phyloP scores from a whole-genome alignment of 495 filamentous ascomycete genomes.

The Lasiosphaeris hirsuta region DNA sequence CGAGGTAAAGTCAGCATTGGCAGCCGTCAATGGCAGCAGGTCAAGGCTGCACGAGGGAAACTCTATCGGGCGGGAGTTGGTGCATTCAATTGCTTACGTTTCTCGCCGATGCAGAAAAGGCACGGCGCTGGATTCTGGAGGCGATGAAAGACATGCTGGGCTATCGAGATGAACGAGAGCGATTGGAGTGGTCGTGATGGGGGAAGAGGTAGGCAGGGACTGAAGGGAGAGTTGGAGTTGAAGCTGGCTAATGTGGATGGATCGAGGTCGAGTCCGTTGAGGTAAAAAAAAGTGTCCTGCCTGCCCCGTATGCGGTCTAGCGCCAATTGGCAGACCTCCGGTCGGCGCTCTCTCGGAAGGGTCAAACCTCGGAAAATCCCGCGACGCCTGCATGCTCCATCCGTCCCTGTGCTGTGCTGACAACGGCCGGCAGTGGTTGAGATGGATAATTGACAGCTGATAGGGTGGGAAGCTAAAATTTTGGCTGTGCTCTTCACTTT shows the following conservation, averaged over 20 bases:
- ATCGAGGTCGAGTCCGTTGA: constrained; percentile 8
- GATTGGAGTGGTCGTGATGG: constrained; percentile 13
- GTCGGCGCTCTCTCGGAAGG: constrained; percentile 19
- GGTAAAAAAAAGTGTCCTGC: constrained; percentile 25
- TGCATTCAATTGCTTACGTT: constrained; percentile 58
- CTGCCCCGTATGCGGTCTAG: constrained; percentile 17
- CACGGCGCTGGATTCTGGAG: constrained; percentile 76
- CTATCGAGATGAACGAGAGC: constrained; percentile 3
- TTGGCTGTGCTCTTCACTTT: too few species aligned
- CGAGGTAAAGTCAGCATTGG: constrained; percentile 28
- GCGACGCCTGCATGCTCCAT: not conserved
- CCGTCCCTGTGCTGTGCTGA: too few species aligned
- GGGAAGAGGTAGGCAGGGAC: not conserved
- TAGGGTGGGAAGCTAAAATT: too few species aligned
- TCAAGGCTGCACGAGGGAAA: constrained; percentile 5
- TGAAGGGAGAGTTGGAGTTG: not conserved
- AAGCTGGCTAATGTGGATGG: constrained; percentile 3
- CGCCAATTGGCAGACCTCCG: constrained; percentile 1
- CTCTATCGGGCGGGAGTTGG: constrained; percentile 15
- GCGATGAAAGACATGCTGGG: constrained; percentile 70
- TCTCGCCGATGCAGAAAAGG: constrained; percentile 89
- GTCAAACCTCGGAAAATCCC: constrained; percentile 30
- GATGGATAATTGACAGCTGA: too few species aligned
- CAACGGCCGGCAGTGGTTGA: too few species aligned
- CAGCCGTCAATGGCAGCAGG: too few species aligned